Evolutionary conservation across 2,329 filamentous ascomycete species (phyloP), one percentile per base, ranked within the genome.

Genomic region (Dactylellina haptotyla): DNA sequence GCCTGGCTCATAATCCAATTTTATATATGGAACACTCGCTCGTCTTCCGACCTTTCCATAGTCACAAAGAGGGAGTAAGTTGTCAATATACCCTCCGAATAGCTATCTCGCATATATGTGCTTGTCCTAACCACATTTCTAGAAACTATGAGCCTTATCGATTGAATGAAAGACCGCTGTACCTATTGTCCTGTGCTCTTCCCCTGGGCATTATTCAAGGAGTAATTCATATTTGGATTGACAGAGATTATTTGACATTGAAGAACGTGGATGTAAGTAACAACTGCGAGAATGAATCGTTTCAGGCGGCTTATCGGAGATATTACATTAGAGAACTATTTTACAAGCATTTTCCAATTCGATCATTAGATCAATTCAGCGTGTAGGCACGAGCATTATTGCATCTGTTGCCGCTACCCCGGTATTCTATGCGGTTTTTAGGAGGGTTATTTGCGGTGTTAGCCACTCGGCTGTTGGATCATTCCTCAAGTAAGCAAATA

Each of bases 91-190:
- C n/a, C 16, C 3, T 16, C 54, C n/a, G 16, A 12, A 10, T 28
- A 9, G 8, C 23, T 12, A n/a, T 56, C 8, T 8, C 16, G 28
- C 23, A 8, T 6, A 23, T 18, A 12, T 20, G 20, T 30, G 8
- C 1, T 9, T 26, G 18, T 0, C 3, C 20, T 43, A 10, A 34
- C 16, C 5, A 58, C 58, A 12, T 46, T n/a, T 30, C 4, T 50
- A 78, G 77, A 53, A 75, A 57, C 30, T 75, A 77, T 37, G 63
- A 76, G 70, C 26, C 76, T 57, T 48, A 63, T 37, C 75, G 76
- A 4, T 59, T 78, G 57, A 78, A 78, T 32, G 77, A 78, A 43
- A 67, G 77, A 39, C 76, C 75, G 28, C 62, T 78, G 43, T 78
- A 78, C 48, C 34, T 78, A 18, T 34, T 75, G 5, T 78, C 76